Base-by-base conservation (phyloP, 2,329 filamentous ascomycete species). In the Pseudogymnoascus sp. region DNA sequence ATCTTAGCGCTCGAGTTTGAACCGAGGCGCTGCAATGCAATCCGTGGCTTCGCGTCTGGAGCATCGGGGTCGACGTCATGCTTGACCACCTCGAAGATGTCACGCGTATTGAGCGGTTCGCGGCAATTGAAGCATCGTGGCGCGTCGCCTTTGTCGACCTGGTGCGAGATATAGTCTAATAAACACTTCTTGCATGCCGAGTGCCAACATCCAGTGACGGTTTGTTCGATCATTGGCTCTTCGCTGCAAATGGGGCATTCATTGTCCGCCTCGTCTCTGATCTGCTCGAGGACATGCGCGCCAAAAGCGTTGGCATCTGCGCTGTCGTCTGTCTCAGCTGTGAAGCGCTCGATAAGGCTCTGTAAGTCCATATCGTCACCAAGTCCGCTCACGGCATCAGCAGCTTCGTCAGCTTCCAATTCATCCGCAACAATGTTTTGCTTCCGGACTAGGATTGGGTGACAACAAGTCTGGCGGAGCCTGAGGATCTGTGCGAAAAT, bases 401-500 rank as follows among this genome's bases (percentile, higher is more conserved):
- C 89, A 0, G 88, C 86, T 0, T 87, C 84, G 1, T 86, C 88
- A 0, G 91, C 91, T 65, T 92, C 89, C 69, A 91, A 88, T 75
- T 97, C 94, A 63, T 97, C 93, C 1, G 91, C 88, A 3, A 96
- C 87, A 4, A 96, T 80, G 2, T 87, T 85, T 69, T 89, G 88
- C 71, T 96, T 96, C 33, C 92, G 86, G 0, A 95, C 94, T 11
- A 99, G 81, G 1, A 93, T 79, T 0, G 94, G 94, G 73, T 99
- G 94, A 66, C 94, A 97, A 73, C 94, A 99, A 1, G 91, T 90
- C 72, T 99, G 94, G 1, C 94, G 87, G 7, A 99, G 84, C 1
- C 94, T 89, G 42, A 99, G 77, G 71, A 99, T 95, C 74, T 99
- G 94, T 0, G 94, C 93, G 73, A 99, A 97, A 66, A 99, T 97